phyloP scores from a whole-genome alignment of 2,329 filamentous ascomycete genomes.

The Apiospora malaysiana region DNA sequence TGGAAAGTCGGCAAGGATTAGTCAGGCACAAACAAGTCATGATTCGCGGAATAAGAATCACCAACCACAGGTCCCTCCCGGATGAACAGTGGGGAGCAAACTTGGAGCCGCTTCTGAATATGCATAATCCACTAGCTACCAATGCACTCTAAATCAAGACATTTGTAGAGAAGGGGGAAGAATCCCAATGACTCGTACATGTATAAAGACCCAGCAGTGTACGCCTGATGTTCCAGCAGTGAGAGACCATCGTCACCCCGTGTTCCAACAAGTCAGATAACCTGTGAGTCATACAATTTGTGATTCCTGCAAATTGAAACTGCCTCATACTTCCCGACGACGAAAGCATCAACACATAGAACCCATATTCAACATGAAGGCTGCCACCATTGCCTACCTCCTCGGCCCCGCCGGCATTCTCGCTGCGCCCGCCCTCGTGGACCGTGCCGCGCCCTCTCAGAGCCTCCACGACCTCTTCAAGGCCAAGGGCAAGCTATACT shows the following conservation, averaged over 20 bases:
- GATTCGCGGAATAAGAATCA: slow-evolving; percentile 8
- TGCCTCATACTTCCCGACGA: background rate
- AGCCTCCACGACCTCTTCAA: slow-evolving; percentile 64
- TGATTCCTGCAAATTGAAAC: background rate
- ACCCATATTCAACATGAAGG: slow-evolving; percentile 35
- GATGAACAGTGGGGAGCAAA: background rate
- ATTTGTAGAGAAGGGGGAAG: background rate
- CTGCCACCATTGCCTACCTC: slow-evolving; percentile 41
- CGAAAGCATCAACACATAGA: background rate
- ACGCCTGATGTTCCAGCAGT: background rate
- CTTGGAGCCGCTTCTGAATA: background rate
- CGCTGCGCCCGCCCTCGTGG: slow-evolving; percentile 54
- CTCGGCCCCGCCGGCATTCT: slow-evolving; percentile 42
- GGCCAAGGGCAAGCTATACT: slow-evolving; percentile 70
- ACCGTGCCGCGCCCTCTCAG: slow-evolving; percentile 34
- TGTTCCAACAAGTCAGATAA: background rate
- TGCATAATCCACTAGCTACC: no score
- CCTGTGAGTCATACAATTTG: background rate
- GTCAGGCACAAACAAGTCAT: background rate
- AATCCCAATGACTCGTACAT: background rate
- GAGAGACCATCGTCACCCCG: background rate
- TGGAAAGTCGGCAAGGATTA: background rate
- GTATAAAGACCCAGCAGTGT: background rate
- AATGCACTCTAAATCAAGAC: no score
- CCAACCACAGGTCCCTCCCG: background rate